Evolutionary conservation across 805 yeast species (phyloP).

Genomic region (Priceomyces melissophilus): DNA sequence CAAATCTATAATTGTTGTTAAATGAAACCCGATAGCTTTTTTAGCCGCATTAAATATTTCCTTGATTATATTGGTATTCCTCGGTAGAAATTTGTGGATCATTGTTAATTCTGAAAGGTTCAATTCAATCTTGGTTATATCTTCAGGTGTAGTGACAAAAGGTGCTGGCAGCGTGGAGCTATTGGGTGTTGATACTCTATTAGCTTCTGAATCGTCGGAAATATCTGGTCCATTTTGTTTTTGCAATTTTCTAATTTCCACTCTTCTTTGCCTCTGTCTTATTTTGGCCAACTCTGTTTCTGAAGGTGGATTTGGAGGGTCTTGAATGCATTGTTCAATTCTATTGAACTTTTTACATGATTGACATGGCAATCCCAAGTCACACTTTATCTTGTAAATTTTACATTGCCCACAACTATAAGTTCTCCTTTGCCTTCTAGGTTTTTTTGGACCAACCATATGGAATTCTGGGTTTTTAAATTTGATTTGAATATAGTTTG

Average conservation of each 20-base stretch:
- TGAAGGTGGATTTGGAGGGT: constrained; percentile 45
- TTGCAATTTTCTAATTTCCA: background rate
- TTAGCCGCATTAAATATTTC: background rate
- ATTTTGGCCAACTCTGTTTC: constrained; percentile 23
- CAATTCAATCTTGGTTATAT: background rate
- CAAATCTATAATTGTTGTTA: background rate
- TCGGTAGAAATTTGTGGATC: background rate
- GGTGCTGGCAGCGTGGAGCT: no score
- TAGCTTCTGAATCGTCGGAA: no score
- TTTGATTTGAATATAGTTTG: no score
- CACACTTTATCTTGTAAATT: constrained; percentile 52
- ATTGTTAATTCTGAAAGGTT: background rate
- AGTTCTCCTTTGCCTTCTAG: constrained; percentile 45
- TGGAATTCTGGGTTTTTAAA: no score
- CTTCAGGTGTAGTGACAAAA: background rate
- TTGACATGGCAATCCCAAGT: constrained; percentile 45
- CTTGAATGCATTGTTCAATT: constrained; percentile 32
- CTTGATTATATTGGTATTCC: background rate
- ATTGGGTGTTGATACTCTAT: no score
- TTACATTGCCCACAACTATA: constrained; percentile 58
- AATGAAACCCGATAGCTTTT: background rate
- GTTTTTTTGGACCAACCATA: constrained; percentile 5
- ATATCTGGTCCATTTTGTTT: background rate
- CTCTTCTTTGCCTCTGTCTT: constrained; percentile 2
- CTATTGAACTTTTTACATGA: constrained; percentile 41